Evolutionary conservation across 768 basidiomycete genomes (phyloP), one percentile per base, ranked within the genome.

Genomic region (Rhodosporidiobolus odoratus): DNA sequence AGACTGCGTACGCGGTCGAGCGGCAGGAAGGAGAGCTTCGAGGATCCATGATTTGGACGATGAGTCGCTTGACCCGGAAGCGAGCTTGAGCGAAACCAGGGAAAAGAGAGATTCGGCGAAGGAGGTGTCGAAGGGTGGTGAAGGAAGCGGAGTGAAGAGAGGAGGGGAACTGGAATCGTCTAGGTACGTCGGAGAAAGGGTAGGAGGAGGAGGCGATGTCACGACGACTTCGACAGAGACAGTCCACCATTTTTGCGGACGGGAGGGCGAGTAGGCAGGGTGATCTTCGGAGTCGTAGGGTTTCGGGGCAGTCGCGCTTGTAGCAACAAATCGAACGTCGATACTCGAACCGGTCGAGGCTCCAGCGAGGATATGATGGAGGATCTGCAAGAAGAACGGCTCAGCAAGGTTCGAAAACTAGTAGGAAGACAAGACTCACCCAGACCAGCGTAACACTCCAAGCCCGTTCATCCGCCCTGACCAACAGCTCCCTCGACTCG

Each of bases 381-480:
- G 59, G 40, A 74, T 65, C 73, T 74, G 54, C 3, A 4, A 4
- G 45, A 25, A 23, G 13, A 37, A 25, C 32, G 48, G n/a, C 35
- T 15, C 9, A 21, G 30, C 6, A 9, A 2, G 21, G 8, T n/a
- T 30, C 43, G 35, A 15, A 16, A 25, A 13, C 4, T 0, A 12
- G 27, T 2, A 32, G 16, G 17, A 13, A 2, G 3, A 8, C 1
- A 17, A 17, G 3, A 58, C 73, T 10, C 47, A 74, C 73, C 73
- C 73, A 74, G 23, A 74, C 40, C 10, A 74, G 57, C 27, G 62
- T 62, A 2, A 74, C 73, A 27, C 65, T 67, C 73, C 73, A 74
- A 1, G 68, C 73, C 15, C 73, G 61, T 58, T 74, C 73, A 40
- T 74, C 73, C 2, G 65, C 73, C 41, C 68, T 38, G 5, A 74